These are phyloP conservation scores for Didymella arachidicola DNA, from an alignment of 2,329 filamentous ascomycete species.

Conservation along the genomic window DNA sequence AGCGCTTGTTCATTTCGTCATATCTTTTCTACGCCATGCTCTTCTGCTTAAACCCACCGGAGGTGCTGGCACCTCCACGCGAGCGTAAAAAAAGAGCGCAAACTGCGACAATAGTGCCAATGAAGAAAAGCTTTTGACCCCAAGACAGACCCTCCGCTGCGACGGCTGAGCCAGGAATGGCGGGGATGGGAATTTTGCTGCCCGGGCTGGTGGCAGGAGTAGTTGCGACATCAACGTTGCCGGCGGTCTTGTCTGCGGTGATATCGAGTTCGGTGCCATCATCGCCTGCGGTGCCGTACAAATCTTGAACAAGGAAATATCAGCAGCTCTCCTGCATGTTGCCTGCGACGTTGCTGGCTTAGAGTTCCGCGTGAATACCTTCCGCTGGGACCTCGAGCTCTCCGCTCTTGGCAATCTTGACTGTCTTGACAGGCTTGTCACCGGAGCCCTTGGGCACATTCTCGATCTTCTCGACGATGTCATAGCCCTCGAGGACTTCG, in stretches of 20 bases:
- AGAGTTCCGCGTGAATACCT: conserved; percentile 94
- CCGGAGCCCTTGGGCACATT: conserved; percentile 68
- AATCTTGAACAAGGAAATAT: conserved; percentile 55
- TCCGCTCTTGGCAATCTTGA: conserved; percentile 85
- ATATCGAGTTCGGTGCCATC: conserved; percentile 55
- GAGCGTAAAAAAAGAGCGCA: conserved; percentile 53
- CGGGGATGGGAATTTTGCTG: conserved; percentile 30
- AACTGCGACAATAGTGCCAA: conserved; percentile 54
- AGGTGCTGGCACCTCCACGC: conserved; percentile 32
- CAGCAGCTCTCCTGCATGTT: conserved; percentile 52
- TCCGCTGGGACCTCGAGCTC: conserved; percentile 83
- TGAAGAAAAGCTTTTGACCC: conserved; percentile 55
- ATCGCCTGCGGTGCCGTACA: conserved; percentile 54
- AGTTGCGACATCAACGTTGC: conserved; percentile 36
- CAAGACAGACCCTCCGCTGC: conserved; percentile 51
- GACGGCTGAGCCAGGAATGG: conserved; percentile 23
- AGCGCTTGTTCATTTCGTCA: conserved; percentile 21
- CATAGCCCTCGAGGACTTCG: conserved; percentile 86
- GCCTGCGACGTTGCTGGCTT: conserved; percentile 55
- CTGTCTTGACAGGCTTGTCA: conserved; percentile 72
- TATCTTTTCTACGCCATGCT: conserved; percentile 49
- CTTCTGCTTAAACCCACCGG: conserved; percentile 46
- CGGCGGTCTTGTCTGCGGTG: conserved; percentile 37
- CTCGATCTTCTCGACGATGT: conserved; percentile 81
- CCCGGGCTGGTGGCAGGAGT: conserved; percentile 32